Percentiles rank a stretch among this genome's conserved stretches.
Conservation (phyloP, 1,284 basidiomycete genomes). For the Cerrena zonata region DNA sequence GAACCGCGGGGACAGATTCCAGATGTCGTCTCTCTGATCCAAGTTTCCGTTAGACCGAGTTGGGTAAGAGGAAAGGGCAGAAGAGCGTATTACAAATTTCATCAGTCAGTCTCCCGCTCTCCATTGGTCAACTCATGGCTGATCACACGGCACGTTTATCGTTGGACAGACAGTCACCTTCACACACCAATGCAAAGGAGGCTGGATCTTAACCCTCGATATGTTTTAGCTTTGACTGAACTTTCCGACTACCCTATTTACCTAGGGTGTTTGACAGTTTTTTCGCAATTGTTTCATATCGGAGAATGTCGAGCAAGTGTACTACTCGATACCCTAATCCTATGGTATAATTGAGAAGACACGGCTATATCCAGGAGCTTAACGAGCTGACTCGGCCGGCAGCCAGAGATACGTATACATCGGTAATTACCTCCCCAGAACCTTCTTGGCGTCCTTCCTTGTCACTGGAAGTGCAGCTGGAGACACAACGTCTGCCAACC, state of each 20-base stretch:
- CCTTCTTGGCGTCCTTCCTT: too few relatives aligned
- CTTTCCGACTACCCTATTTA: background rate
- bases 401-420: background rate
- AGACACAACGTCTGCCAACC: too few relatives aligned
- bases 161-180: background rate
- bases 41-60: background rate
- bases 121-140: background rate
- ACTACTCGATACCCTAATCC: background rate
- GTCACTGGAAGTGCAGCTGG: too few relatives aligned
- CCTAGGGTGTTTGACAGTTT: background rate
- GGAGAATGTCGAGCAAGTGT: too few relatives aligned
- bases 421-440: background rate
- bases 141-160: background rate
- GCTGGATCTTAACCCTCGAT: background rate
- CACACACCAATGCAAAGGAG: background rate
- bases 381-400: background rate
- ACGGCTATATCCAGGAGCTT: background rate
- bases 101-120: background rate
- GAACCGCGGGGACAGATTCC: background rate
- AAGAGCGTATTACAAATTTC: background rate
- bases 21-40: background rate
- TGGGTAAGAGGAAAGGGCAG: background rate
- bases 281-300: too few relatives aligned
- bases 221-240: background rate
- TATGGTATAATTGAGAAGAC: background rate